Base-by-base conservation (phyloP, 2,329 filamentous ascomycete species). In the Canariomyces notabilis region DNA sequence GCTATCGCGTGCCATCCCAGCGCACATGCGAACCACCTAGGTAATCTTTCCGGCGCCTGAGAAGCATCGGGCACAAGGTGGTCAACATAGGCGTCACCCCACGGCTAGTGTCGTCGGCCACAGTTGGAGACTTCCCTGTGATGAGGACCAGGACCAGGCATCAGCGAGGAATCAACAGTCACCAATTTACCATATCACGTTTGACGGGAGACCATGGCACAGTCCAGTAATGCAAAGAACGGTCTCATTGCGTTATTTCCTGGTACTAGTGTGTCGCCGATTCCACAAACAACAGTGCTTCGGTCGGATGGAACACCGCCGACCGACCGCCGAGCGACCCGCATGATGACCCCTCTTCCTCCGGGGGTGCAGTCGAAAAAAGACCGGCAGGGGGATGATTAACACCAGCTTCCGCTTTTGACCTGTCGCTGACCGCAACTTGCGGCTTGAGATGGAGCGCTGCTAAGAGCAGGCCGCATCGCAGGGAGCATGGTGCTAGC, bases 391-490 rank as follows among this genome's bases (percentile, higher is more conserved):
- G 39, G 38, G 44, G 33, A 40, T 31, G 14, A 41, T 29, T 26
- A 31, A 31, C 34, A 26, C 34, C 33, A 43, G 20, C 32, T 42
- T 50, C 37, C 39, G 34, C 37, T 44, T 45, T 36, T 11, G 45
- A 33, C 2, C 18, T 44, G 32, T 33, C 39, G 50, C 48, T 53
- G 49, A 58, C 54, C 52, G 52, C 52, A 54, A 58, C 46, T 58
- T 54, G 52, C 49, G 52, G 52, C 47, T 51, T 54, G 54, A 51
- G 44, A 40, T 37, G 37, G 41, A 41, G 46, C 50, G 37, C 43
- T 47, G 46, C 46, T 46, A 12, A 18, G 14, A 39, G 35, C 38
- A 31, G 23, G 21, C 21, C 45, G 14, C 22, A 32, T 11, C 20
- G 20, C 35, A n/a, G 35, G 29, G 42, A 15, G n/a, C 11, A 19